These are phyloP conservation scores for Talaromyces nanjingensis DNA, from an alignment of 495 filamentous ascomycete species.

Conservation along the genomic window DNA sequence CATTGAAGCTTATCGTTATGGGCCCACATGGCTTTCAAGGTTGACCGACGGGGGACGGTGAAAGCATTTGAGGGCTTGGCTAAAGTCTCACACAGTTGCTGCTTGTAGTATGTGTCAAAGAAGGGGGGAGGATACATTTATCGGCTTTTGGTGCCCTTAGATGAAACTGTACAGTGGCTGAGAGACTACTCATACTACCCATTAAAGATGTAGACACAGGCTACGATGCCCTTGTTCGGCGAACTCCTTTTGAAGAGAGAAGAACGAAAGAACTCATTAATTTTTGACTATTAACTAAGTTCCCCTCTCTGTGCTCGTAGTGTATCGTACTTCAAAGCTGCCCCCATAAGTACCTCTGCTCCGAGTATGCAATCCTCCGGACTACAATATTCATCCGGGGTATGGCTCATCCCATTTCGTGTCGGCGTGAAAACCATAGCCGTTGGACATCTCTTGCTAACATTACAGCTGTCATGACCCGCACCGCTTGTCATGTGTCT, in stretches of 20 bases:
- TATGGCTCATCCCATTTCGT: neutral
- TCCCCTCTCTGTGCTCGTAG: neutral
- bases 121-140: too few species aligned
- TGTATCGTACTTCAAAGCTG: neutral
- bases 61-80: too few species aligned
- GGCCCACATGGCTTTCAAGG: neutral
- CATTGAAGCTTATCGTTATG: too few species aligned
- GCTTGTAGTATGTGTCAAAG: too few species aligned
- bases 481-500: neutral
- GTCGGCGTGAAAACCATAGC: neutral
- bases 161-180: neutral
- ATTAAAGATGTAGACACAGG: neutral
- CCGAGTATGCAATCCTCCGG: neutral
- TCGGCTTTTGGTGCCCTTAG: too few species aligned
- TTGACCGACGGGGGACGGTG: neutral
- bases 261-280: neutral
- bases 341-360: neutral
- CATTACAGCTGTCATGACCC: neutral
- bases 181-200: neutral
- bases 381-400: neutral
- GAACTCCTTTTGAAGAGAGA: neutral
- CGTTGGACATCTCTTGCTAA: neutral
- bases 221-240: neutral
- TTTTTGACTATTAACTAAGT: neutral
- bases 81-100: too few species aligned